Evolutionary conservation across 75 land plant genomes (phyloP).

Genomic region (Sequoiadendron giganteum): DNA sequence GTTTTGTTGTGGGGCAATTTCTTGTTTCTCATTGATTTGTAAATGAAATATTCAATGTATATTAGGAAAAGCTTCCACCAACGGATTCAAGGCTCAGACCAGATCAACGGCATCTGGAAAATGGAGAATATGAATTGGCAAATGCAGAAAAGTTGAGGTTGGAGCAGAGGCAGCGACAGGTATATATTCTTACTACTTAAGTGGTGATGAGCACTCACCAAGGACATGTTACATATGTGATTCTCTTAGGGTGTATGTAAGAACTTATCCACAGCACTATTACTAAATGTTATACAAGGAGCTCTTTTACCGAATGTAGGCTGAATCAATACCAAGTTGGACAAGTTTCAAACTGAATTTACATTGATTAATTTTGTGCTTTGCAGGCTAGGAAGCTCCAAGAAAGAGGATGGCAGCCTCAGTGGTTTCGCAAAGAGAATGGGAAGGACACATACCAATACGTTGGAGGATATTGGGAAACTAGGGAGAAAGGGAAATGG

Average conservation of each 20-base stretch:
- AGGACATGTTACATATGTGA: neutral
- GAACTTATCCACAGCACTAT: neutral
- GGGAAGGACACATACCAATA: constrained; percentile 74
- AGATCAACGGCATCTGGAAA: constrained; percentile 75
- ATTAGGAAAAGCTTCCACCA: constrained; percentile 78
- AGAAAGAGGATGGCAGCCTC: constrained; percentile 97
- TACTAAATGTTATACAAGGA: neutral
- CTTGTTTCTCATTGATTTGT: neutral
- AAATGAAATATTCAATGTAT: neutral
- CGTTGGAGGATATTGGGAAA: constrained; percentile 95
- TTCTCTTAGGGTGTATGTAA: neutral
- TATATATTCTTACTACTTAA: constrained; percentile 7
- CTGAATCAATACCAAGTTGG: neutral
- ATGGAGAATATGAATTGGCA: constrained; percentile 77
- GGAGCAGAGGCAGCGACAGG: constrained; percentile 71
- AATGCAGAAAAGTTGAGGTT: constrained; percentile 68
- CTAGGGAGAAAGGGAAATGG: constrained; percentile 66
- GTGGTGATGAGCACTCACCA: neutral
- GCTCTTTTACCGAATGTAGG: neutral
- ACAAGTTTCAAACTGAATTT: neutral
- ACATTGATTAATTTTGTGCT: neutral
- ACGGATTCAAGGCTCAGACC: constrained; percentile 85
- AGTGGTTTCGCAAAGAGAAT: constrained; percentile 81
- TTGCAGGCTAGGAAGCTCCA: constrained; percentile 91
- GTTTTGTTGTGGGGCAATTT: neutral